Base-by-base conservation (phyloP, 129 eudicot species). In the Centaurea solstitialis region DNA sequence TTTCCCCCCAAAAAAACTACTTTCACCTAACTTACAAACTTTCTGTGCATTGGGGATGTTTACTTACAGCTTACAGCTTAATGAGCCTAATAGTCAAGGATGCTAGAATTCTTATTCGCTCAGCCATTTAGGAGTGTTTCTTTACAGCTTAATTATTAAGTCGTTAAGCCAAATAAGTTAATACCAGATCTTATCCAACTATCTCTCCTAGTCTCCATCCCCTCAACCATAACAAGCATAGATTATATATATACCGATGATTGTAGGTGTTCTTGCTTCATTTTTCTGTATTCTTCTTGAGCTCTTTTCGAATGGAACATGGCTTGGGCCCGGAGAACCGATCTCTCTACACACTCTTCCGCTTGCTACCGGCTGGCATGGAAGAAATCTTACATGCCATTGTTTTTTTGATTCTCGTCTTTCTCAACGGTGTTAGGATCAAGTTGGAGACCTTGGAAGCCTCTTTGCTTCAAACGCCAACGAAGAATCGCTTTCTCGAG, bases 291-390 rank as follows among this genome's bases (percentile, higher is more conserved):
- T 24, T 91, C 97, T 87, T 91, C 88, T 77, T 93, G 99, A 47
- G 99, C 99, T 71, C 53, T 80, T 80, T 79, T 91, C 68, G 99
- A 96, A n/a, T 97, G 92, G 62, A 96, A 96, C 99, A 96, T 93
- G 40, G 99, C 92, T 81, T 96, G 99, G 30, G 93, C 99, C 50
- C 90, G 87, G 20, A 93, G 93, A 62, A 96, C 98, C 45, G 99
- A 92, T 87, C 98, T 93, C 85, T 96, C 99, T 5, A 96, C 91
- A 33, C 99, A 97, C 80, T 88, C 96, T 77, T 93, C 98, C 13
- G 99, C 99, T 87, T 89, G 97, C 75, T 91, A 87, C 82, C 98
- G 85, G 88, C 98, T 93, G 50, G 98, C 99, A 39, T 67, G 86
- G 79, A 88, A 96, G 87, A 96, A 96, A 28, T 83, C 96, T 84